Evolutionary conservation across 1,284 basidiomycete species (phyloP).

Genomic region (Cryptococcus sp.): DNA sequence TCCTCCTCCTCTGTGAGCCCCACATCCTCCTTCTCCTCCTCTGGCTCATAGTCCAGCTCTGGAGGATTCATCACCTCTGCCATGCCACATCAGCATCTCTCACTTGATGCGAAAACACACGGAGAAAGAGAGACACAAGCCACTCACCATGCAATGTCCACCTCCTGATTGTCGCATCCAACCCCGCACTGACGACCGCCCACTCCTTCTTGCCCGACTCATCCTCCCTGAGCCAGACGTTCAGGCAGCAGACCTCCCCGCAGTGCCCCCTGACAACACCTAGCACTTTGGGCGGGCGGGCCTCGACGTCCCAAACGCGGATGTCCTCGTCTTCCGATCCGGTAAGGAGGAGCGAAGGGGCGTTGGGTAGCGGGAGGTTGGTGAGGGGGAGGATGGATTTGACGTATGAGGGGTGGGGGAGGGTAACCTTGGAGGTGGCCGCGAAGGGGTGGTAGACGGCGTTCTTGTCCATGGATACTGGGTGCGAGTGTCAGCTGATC

Average conservation of each 20-base stretch:
- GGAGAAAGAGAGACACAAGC: too few species aligned
- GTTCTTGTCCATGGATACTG: conserved; percentile 83
- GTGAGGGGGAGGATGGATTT: conserved; percentile 68
- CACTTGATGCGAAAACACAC: too few species aligned
- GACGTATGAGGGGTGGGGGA: conserved; percentile 66
- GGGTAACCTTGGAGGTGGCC: conserved; percentile 49
- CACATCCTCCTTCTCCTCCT: conserved; percentile 15
- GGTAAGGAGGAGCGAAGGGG: conserved; percentile 68
- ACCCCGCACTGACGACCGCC: conserved; percentile 68
- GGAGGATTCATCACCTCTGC: conserved; percentile 41
- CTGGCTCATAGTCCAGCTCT: conserved; percentile 26
- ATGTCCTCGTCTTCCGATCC: conserved; percentile 74
- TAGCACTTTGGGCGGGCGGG: conserved; percentile 51
- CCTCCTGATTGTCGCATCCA: conserved; percentile 78
- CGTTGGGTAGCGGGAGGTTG: conserved; percentile 55
- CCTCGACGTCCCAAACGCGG: conserved; percentile 57
- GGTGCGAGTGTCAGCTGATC: background rate
- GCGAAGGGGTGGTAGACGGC: conserved; percentile 59
- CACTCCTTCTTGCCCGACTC: conserved; percentile 59
- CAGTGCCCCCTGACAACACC: conserved; percentile 73
- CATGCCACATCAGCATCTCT: background rate
- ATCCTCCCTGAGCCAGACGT: conserved; percentile 62
- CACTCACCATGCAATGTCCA: conserved; percentile 70
- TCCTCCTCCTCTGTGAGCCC: conserved; percentile 50
- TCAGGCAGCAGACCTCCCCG: conserved; percentile 74